Percentiles rank a stretch among this genome's conserved stretches.
These are phyloP conservation scores for Pseudocercospora ulei DNA, from an alignment of 2,329 filamentous ascomycete genomes.

Conservation along the genomic window DNA sequence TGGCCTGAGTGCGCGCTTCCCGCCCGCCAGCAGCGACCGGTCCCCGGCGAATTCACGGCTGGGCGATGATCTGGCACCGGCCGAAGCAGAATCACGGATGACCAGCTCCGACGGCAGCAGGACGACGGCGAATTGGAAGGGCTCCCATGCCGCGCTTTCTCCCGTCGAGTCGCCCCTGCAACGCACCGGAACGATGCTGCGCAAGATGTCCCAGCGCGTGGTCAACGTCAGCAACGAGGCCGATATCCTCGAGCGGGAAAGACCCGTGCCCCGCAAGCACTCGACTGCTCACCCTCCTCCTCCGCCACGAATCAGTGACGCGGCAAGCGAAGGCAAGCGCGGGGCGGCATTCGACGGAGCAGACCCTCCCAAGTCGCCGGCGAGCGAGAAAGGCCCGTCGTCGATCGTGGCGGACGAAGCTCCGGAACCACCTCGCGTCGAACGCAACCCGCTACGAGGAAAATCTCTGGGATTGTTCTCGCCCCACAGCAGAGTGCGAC, in stretches of 20 bases:
- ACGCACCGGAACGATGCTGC: conserved; percentile 45
- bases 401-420: conserved; percentile 27
- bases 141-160: conserved; percentile 37
- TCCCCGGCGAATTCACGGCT: conserved; percentile 42
- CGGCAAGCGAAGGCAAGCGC: background rate
- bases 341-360: conserved; percentile 23
- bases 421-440: conserved; percentile 27
- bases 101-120: conserved; percentile 42
- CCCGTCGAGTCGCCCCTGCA: conserved; percentile 42
- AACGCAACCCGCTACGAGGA: conserved; percentile 68
- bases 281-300: conserved; percentile 34
- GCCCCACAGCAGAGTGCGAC: conserved; percentile 63
- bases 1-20: conserved; percentile 48
- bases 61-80: conserved; percentile 51
- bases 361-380: conserved; percentile 24
- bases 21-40: conserved; percentile 33
- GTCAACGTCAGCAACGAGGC: conserved; percentile 94
- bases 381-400: conserved; percentile 30
- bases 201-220: conserved; percentile 87
- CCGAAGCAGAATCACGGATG: conserved; percentile 49
- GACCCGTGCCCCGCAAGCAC: conserved; percentile 55
- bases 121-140: conserved; percentile 42
- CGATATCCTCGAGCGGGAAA: conserved; percentile 71
- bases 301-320: conserved; percentile 8
- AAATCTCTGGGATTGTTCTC: conserved; percentile 78